Evolutionary conservation across 2,329 filamentous ascomycete species (phyloP), one percentile per base, ranked within the genome.

Genomic region (Pochonia chlamydosporia): DNA sequence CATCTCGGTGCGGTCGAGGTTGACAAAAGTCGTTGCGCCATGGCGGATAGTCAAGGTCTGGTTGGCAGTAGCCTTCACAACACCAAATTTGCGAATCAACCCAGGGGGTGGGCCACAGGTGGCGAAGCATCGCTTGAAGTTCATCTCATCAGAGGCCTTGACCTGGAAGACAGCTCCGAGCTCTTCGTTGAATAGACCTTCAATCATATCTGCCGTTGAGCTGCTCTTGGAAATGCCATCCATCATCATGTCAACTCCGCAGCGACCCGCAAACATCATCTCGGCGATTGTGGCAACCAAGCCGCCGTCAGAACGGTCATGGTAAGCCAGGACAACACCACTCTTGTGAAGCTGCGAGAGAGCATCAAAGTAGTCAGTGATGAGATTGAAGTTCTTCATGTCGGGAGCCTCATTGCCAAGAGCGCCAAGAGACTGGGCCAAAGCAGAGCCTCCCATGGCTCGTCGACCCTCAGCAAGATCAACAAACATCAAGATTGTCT

Each of bases 191-290:
- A 99, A 97, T 18, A 99, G 78, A 0, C 86, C 79, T 47, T 89
- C 81, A 7, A 96, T 71, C 16, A 95, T 68, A 59, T 82, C 73
- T 1, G 82, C 75, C 40, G 80, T 71, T 9, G 77, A 76, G 37
- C 83, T 75, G 21, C 80, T 81, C 50, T 80, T 81, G 24, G 78
- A 70, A 33, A 90, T 74, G 46, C 78, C 79, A 62, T 96, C 91
- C 48, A 96, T 74, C 75, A 88, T 86, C 50, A 97, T 75, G 56
- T 95, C 87, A 25, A 89, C 78, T 51, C 92, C 93, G 59, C 88
- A 95, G 47, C 91, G 86, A 24, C 93, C 93, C 26, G 93, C 92
- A 64, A 97, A 97, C 82, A 95, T 95, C 93, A 97, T 97, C 69
- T 99, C 93, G 3, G 84, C 88, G 28, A 97, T 71, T 5, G 92